Evolutionary conservation across 2,329 filamentous ascomycete genomes (phyloP).

Genomic region (Xylaria multiplex): DNA sequence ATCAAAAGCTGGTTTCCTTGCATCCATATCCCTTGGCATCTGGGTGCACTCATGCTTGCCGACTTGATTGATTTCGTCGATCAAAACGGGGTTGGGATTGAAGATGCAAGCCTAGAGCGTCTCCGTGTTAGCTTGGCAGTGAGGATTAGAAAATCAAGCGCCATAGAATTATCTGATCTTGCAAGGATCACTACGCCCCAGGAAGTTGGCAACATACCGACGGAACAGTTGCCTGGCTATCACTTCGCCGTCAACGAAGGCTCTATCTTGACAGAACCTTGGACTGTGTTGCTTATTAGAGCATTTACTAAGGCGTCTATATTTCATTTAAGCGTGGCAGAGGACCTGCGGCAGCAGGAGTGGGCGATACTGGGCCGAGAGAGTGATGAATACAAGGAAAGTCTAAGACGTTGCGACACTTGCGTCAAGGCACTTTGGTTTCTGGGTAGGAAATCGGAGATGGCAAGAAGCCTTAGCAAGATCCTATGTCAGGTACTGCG

Average conservation of each 20-base stretch:
- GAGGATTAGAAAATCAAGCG: conserved; percentile 56
- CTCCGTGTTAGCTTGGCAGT: conserved; percentile 49
- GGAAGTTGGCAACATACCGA: conserved; percentile 37
- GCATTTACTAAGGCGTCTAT: conserved; percentile 61
- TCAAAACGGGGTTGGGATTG: conserved; percentile 14
- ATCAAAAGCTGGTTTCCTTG: conserved; percentile 70
- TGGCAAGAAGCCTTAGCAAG: conserved; percentile 30
- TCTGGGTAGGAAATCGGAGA: conserved; percentile 66
- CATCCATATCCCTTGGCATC: conserved; percentile 67
- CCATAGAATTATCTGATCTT: conserved; percentile 59
- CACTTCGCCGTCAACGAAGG: conserved; percentile 65
- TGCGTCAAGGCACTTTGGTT: conserved; percentile 65
- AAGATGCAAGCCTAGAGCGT: conserved; percentile 44
- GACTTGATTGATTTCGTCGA: conserved; percentile 56
- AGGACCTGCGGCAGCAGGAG: conserved; percentile 44
- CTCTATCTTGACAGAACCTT: conserved; percentile 68
- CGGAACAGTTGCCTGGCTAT: conserved; percentile 53
- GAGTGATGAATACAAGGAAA: conserved; percentile 39
- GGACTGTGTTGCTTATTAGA: conserved; percentile 61
- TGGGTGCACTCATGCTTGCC: conserved; percentile 64
- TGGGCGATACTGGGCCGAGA: conserved; percentile 36
- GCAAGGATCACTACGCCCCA: conserved; percentile 57
- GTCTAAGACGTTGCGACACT: conserved; percentile 54
- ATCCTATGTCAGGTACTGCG: neutral
- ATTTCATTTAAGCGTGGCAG: conserved; percentile 51